These are phyloP conservation scores for Ustilaginoidea virens DNA, from an alignment of 2,329 filamentous ascomycete species.

Conservation along the genomic window DNA sequence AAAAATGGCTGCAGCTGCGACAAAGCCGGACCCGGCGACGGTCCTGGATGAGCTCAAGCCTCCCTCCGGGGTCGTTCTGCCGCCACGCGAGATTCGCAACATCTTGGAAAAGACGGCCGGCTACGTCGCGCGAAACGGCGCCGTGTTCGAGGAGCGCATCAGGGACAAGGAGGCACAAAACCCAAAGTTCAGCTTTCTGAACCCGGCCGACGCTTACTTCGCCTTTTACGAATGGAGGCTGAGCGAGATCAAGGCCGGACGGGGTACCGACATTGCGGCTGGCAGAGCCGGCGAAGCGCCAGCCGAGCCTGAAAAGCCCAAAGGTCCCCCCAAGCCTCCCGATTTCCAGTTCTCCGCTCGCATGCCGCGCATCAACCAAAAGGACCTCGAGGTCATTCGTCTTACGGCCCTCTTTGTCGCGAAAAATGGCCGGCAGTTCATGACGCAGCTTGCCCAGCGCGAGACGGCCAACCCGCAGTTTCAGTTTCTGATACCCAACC, in stretches of 20 bases:
- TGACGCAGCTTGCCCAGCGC: constrained; percentile 76
- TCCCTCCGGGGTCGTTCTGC: constrained; percentile 71
- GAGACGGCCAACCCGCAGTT: constrained; percentile 90
- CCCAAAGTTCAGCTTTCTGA: constrained; percentile 84
- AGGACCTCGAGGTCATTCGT: constrained; percentile 62
- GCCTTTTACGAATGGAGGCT: constrained; percentile 86
- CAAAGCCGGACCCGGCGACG: constrained; percentile 37
- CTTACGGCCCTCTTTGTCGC: constrained; percentile 85
- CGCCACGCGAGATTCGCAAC: constrained; percentile 73
- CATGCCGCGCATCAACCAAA: constrained; percentile 93
- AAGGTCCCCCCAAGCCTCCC: constrained; percentile 70
- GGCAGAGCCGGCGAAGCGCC: constrained; percentile 53
- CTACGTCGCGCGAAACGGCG: constrained; percentile 59
- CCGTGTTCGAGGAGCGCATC: constrained; percentile 67
- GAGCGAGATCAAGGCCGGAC: constrained; percentile 67
- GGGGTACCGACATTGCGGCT: constrained; percentile 64
- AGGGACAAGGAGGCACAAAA: constrained; percentile 72
- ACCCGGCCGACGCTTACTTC: constrained; percentile 66
- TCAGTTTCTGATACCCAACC: constrained; percentile 86
- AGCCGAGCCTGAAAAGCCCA: constrained; percentile 44
- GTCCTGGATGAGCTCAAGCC: constrained; percentile 56
- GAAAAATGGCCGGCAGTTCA: constrained; percentile 81
- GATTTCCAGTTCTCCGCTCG: constrained; percentile 88
- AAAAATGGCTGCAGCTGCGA: constrained; percentile 19
- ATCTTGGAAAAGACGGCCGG: constrained; percentile 89